Base-by-base conservation (phyloP, 192 early-diverging fungal genomes). In the Coemansia sp. region DNA sequence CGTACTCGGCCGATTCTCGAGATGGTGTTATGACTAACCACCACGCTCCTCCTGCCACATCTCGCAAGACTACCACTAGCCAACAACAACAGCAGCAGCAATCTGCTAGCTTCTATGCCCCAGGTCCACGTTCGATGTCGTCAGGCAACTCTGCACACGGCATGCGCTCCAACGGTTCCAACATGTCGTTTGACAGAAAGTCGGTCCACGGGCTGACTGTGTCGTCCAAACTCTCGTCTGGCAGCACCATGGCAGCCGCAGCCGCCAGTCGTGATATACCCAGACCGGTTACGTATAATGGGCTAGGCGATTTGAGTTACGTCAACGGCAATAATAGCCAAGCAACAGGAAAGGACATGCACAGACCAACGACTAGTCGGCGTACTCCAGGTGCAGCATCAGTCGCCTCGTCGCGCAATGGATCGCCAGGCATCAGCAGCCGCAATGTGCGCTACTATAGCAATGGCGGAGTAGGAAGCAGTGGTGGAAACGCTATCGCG, bases 171-270 rank as follows among this genome's bases (percentile, higher is more conserved):
- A 53, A 21, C 29, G 17, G 67, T 38, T 75, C 74, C 8, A 63
- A 66, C 45, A 38, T 63, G 34, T 69, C 70, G 44, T 72, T 68
- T 37, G 76, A 77, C 67, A 59, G 60, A 64, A 66, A 63, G 17
- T 42, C 50, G 15, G 36, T 8, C 0, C 60, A 67, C 31, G 61
- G 45, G 10, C 50, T 53, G 42, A 41, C 69, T 29, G 15, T 38
- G 3, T 39, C 59, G 1, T 61, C 59, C 15, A 61, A 61, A 36
- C 44, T 51, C 29, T 51, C 67, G n/a, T 62, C 59, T 48, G 59
- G 59, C 6, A 61, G 59, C 59, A 61, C 59, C 17, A 39, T 61
- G 29, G 59, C 15, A n/a, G 15, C 14, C 12, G 55, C 29, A 8
- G 55, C 55, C 10, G 55, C 34, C 36, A 38, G 59, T 17, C 59